Evolutionary conservation across 371 early-diverging fungal species (phyloP).

Genomic region (Mortierella sp.): DNA sequence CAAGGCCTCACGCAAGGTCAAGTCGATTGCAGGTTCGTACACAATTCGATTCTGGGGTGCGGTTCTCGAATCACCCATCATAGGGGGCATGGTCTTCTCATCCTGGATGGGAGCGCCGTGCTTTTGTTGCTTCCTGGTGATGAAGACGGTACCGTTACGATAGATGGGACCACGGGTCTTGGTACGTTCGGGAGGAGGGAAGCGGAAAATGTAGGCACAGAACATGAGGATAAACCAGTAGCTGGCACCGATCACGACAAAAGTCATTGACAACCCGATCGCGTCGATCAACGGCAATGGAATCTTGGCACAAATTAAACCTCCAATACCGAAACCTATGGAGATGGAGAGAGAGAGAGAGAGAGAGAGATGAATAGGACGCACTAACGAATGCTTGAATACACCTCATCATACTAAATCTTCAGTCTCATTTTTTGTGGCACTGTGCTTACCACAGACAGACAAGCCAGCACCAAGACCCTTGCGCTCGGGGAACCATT

Average conservation of each 20-base stretch:
- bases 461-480: slow-evolving; percentile 67
- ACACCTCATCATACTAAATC: neutral
- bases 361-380: neutral
- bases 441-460: slow-evolving; percentile 60
- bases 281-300: slow-evolving; percentile 61
- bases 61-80: slow-evolving; percentile 46
- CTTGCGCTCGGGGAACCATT: slow-evolving; percentile 69
- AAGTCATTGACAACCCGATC: slow-evolving; percentile 62
- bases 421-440: neutral
- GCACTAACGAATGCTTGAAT: neutral
- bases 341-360: neutral
- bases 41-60: slow-evolving; percentile 48
- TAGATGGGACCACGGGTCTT: slow-evolving; percentile 63
- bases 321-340: slow-evolving; percentile 71
- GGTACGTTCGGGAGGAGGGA: slow-evolving; percentile 73
- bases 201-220: slow-evolving; percentile 61
- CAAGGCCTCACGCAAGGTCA: slow-evolving; percentile 45
- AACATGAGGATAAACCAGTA: slow-evolving; percentile 58
- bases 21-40: slow-evolving; percentile 49
- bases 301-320: slow-evolving; percentile 70
- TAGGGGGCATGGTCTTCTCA: slow-evolving; percentile 35
- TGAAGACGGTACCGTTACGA: slow-evolving; percentile 55
- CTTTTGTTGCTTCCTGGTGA: slow-evolving; percentile 47
- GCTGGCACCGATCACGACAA: slow-evolving; percentile 61
- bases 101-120: slow-evolving; percentile 24